These are phyloP conservation scores for Boletus speciosus DNA, from an alignment of 768 basidiomycete genomes.

Conservation along the genomic window DNA sequence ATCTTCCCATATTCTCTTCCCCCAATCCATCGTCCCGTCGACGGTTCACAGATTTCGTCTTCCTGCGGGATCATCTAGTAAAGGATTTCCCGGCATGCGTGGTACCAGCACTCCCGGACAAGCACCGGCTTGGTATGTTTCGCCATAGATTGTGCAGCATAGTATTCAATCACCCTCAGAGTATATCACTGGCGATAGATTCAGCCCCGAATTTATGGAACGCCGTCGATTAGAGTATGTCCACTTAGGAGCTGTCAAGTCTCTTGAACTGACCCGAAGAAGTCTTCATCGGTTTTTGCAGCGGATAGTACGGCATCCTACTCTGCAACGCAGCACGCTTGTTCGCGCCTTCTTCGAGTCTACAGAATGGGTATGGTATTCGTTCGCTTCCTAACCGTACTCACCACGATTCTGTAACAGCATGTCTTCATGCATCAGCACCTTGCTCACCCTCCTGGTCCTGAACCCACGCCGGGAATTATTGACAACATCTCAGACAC, in stretches of 20 bases:
- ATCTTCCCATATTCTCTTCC: slow-evolving; percentile 80
- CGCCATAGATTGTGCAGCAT: not conserved
- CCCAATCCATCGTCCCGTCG: slow-evolving; percentile 73
- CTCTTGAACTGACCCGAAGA: slow-evolving; percentile 5
- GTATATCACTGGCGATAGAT: slow-evolving; percentile 96
- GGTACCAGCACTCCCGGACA: slow-evolving; percentile 95
- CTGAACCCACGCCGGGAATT: slow-evolving; percentile 74
- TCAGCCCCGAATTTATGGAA: slow-evolving; percentile 97
- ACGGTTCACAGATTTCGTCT: slow-evolving; percentile 96
- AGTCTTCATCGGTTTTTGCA: slow-evolving; percentile 93
- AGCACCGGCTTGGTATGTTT: slow-evolving; percentile 86
- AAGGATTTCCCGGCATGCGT: slow-evolving; percentile 96
- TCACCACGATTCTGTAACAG: slow-evolving; percentile 38
- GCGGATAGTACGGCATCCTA: slow-evolving; percentile 90
- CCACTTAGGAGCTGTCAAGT: not conserved
- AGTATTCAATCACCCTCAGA: slow-evolving; percentile 45
- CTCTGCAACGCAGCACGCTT: slow-evolving; percentile 84
- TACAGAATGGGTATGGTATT: slow-evolving; percentile 86
- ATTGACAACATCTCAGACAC: slow-evolving; percentile 97
- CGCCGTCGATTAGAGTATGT: slow-evolving; percentile 82
- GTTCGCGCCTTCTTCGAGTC: slow-evolving; percentile 95
- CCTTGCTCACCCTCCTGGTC: slow-evolving; percentile 83
- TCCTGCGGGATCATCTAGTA: slow-evolving; percentile 81
- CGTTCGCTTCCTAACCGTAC: not conserved
- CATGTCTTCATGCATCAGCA: slow-evolving; percentile 98